Evolutionary conservation across 768 basidiomycete genomes (phyloP), one percentile per base, ranked within the genome.

Genomic region (Tricholoma flavovirens): DNA sequence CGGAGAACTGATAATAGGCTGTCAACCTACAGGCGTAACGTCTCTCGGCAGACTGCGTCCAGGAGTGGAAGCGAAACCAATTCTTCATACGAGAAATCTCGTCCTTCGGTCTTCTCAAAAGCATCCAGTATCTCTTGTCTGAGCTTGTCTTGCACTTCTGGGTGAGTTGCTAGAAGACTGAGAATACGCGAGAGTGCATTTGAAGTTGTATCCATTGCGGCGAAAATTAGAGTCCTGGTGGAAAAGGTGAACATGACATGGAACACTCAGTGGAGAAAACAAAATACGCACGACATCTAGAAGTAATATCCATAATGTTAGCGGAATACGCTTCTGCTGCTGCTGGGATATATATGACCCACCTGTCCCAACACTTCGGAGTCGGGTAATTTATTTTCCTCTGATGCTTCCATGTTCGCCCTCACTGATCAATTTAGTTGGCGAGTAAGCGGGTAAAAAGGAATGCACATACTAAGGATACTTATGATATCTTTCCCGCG

Each of bases 161-260:
- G 62, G 53, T 69, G 59, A 5, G 57, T 51, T 2, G 75, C 64
- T 1, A 79, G 68, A 4, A 71, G 57, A 35, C 69, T 59, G 12
- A 81, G 49, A 9, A 64, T 70, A 0, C 73, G 68, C 7, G 71
- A 65, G 14, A 79, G 62, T 1, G 72, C 71, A 17, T 62, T 66
- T 6, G 77, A 76, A 0, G 77, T 78, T 0, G 77, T 78, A 57
- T 79, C 77, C 56, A 72, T 73, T 1, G 71, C 77, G 0, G 77
- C 76, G 51, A 69, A 66, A 6, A 63, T 63, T 19, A 71, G 52
- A 5, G 61, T 64, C 15, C 67, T 71, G 32, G 9, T 9, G 33
- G n/a, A 10, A 38, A 46, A 26, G 2, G 14, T 14, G 1, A 11
- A 12, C 26, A 24, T 19, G 42, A 24, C 15, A 9, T 32, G 12